phyloP scores from a whole-genome alignment of 352 stramenopile genomes.

The Globisporangium solare region DNA sequence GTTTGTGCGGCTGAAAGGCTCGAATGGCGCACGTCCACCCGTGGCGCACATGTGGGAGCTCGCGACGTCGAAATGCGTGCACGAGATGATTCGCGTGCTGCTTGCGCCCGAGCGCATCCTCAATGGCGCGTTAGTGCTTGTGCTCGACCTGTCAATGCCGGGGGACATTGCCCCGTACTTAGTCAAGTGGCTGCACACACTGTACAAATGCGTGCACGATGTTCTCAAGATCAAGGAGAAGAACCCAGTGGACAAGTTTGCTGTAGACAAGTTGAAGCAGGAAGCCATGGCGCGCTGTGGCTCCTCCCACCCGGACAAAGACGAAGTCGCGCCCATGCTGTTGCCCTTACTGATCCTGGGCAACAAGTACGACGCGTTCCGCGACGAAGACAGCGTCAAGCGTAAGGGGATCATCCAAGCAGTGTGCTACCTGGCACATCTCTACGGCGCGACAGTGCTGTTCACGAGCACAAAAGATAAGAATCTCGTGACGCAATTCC shows the following conservation, averaged over 20 bases:
- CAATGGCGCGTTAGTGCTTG: slow-evolving; percentile 72
- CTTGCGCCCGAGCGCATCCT: slow-evolving; percentile 72
- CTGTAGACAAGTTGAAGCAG: slow-evolving; percentile 42
- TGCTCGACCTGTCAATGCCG: slow-evolving; percentile 78
- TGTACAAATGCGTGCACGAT: slow-evolving; percentile 51
- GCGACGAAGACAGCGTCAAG: slow-evolving; percentile 81
- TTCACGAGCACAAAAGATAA: slow-evolving; percentile 89
- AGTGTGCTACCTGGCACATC: slow-evolving; percentile 81
- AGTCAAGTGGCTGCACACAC: slow-evolving; percentile 68
- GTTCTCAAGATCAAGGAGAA: slow-evolving; percentile 62
- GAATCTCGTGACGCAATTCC: slow-evolving; percentile 61
- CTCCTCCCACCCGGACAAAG: slow-evolving; percentile 58
- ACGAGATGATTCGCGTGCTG: slow-evolving; percentile 83
- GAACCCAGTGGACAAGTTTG: slow-evolving; percentile 55
- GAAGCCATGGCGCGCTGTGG: slow-evolving; percentile 54
- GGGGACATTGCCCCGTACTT: slow-evolving; percentile 76
- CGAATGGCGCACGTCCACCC: slow-evolving; percentile 17
- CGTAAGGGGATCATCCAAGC: slow-evolving; percentile 82
- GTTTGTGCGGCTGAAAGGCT: slow-evolving; percentile 74
- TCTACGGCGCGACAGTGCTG: slow-evolving; percentile 83
- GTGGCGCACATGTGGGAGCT: slow-evolving; percentile 93
- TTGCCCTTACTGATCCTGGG: slow-evolving; percentile 80
- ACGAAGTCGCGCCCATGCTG: slow-evolving; percentile 66
- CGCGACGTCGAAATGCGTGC: slow-evolving; percentile 68
- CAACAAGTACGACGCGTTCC: slow-evolving; percentile 90